Conservation (phyloP, 106 monocot species). For the Xerophyta viscosa region DNA sequence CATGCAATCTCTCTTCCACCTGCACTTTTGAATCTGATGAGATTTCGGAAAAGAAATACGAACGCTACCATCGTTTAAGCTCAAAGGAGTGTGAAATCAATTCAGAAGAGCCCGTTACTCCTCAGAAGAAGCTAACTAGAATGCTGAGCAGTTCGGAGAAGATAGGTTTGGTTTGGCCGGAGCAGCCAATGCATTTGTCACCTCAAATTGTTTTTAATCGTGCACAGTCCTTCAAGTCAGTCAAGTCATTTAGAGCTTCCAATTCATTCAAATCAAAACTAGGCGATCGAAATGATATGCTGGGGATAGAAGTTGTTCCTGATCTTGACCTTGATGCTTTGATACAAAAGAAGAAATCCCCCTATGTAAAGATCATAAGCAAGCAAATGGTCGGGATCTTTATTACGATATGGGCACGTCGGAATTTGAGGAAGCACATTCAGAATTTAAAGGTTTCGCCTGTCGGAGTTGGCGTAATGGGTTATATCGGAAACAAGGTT, state of each 20-base stretch:
- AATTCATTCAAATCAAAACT: slow-evolving; percentile 24
- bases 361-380: slow-evolving; percentile 76
- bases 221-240: slow-evolving; percentile 28
- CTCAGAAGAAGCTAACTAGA: slow-evolving; percentile 40
- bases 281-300: slow-evolving; percentile 4
- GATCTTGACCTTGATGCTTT: slow-evolving; percentile 18
- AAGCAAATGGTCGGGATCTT: slow-evolving; percentile 96
- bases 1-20: not conserved
- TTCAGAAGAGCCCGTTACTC: slow-evolving; percentile 4
- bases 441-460: slow-evolving; percentile 87
- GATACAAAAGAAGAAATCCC: slow-evolving; percentile 28
- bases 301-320: slow-evolving; percentile 8
- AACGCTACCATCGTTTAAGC: slow-evolving; percentile 30
- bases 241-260: slow-evolving; percentile 37
- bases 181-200: slow-evolving; percentile 61
- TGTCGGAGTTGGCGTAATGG: slow-evolving; percentile 97
- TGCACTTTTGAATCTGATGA: not conserved
- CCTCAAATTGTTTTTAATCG: slow-evolving; percentile 9
- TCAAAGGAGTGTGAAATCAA: slow-evolving; percentile 11
- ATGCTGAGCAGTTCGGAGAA: slow-evolving; percentile 56
- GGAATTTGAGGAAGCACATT: slow-evolving; percentile 56
- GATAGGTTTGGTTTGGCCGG: slow-evolving; percentile 84
- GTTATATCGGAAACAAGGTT: slow-evolving; percentile 96
- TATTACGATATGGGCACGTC: slow-evolving; percentile 70
- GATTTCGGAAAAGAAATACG: slow-evolving; percentile 21